These are phyloP conservation scores for Ganoderma multipileum DNA, from an alignment of 1,284 basidiomycete species.

Conservation along the genomic window DNA sequence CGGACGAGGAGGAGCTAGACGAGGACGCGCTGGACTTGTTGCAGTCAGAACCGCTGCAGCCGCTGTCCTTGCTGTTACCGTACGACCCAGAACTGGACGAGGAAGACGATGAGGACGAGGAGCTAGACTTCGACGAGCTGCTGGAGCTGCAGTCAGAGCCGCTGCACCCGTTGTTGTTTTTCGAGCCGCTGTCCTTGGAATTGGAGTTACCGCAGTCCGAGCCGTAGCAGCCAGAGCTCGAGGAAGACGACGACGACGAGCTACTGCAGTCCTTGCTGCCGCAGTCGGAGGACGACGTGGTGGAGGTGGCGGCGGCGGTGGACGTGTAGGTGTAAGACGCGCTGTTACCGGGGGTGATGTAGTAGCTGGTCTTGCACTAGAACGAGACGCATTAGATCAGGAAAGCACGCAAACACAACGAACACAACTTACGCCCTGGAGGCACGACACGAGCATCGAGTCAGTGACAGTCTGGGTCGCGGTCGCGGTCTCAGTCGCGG, in stretches of 20 bases:
- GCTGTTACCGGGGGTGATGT: conserved; percentile 58
- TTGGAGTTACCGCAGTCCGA: conserved; percentile 3
- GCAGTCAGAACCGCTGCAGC: conserved; percentile 3
- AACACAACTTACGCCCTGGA: conserved; percentile 50
- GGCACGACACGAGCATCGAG: conserved; percentile 60
- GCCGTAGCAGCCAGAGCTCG: conserved; percentile 13
- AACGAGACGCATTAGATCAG: conserved; percentile 9
- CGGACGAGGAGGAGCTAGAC: conserved; percentile 3
- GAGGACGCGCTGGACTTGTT: conserved; percentile 8
- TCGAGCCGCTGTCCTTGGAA: conserved; percentile 3
- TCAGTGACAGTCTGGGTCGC: conserved; percentile 51
- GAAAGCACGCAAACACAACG: neutral
- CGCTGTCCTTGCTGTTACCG: neutral
- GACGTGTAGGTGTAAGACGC: conserved; percentile 55
- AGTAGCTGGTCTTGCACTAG: conserved; percentile 66
- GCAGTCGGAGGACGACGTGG: conserved; percentile 10
- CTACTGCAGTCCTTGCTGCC: neutral
- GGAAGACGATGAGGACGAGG: conserved; percentile 7
- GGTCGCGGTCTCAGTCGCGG: conserved; percentile 32
- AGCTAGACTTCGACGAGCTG: neutral
- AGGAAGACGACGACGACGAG: conserved; percentile 5
- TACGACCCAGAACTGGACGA: conserved; percentile 6
- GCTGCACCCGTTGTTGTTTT: neutral
- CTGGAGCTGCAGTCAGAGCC: conserved; percentile 5
- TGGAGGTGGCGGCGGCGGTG: conserved; percentile 25